Evolutionary conservation across 2,329 filamentous ascomycete species (phyloP).

Genomic region (Aspergillus ruber): DNA sequence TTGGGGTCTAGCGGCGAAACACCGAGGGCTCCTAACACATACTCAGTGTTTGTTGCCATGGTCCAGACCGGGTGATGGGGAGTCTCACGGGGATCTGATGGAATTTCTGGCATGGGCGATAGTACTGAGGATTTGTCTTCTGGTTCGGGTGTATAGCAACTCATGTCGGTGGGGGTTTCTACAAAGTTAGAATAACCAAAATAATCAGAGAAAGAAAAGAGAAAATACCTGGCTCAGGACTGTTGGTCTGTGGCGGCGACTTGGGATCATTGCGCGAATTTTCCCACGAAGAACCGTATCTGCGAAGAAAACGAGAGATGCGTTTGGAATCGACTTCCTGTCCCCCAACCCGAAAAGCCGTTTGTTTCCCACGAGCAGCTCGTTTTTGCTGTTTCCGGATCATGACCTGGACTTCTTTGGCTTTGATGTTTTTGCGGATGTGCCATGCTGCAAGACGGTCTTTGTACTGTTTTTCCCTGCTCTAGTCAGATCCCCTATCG

Average conservation of each 20-base stretch:
- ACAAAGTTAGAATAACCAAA: not conserved
- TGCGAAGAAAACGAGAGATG: constrained; percentile 28
- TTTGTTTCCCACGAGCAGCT: constrained; percentile 31
- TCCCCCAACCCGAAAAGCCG: constrained; percentile 28
- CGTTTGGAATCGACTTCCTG: constrained; percentile 29
- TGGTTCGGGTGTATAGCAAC: constrained; percentile 31
- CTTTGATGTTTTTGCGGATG: constrained; percentile 34
- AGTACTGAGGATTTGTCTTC: constrained; percentile 23
- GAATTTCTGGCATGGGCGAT: constrained; percentile 23
- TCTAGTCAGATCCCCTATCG: constrained; percentile 12
- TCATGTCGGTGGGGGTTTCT: constrained; percentile 34
- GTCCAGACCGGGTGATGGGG: constrained; percentile 2
- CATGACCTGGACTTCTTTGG: constrained; percentile 32
- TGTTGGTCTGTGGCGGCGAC: constrained; percentile 15
- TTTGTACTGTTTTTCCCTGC: constrained; percentile 35
- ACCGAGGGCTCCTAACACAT: not conserved
- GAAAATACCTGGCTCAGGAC: constrained; percentile 28
- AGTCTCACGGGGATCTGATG: constrained; percentile 20
- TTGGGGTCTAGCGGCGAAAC: constrained; percentile 8
- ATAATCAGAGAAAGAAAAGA: not conserved
- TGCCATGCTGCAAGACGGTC: constrained; percentile 32
- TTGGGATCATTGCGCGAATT: constrained; percentile 9
- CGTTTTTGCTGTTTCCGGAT: constrained; percentile 33
- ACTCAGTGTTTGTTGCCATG: constrained; percentile 4
- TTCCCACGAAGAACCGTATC: constrained; percentile 25